phyloP scores from a whole-genome alignment of 2,329 filamentous ascomycete genomes.

The Fusarium tanahbumbuense region DNA sequence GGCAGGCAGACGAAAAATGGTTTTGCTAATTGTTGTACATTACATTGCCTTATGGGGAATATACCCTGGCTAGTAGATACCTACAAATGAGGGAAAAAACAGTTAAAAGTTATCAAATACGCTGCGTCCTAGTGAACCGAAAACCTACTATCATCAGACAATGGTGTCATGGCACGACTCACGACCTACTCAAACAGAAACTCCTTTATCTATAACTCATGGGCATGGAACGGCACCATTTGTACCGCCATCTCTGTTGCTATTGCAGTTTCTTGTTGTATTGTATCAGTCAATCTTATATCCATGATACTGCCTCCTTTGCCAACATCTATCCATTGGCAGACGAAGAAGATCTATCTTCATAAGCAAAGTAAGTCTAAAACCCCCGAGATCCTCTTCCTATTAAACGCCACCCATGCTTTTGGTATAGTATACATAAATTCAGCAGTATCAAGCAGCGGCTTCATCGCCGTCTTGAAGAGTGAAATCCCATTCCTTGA shows the following conservation, averaged over 20 bases:
- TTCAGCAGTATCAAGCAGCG: constrained; percentile 13
- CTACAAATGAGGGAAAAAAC: constrained; percentile 48
- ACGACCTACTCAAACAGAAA: not conserved
- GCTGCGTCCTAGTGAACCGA: not conserved
- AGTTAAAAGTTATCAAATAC: constrained; percentile 45
- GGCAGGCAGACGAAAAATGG: constrained; percentile 34
- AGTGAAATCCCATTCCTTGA: constrained; percentile 89
- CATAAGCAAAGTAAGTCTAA: not conserved
- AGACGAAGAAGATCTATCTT: not conserved
- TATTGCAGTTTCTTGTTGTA: not conserved
- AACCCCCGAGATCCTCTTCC: not conserved
- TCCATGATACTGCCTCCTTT: not conserved
- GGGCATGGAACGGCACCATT: not conserved
- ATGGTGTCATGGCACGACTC: not conserved
- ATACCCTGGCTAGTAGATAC: constrained; percentile 41
- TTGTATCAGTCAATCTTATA: not conserved
- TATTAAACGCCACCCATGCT: constrained; percentile 40
- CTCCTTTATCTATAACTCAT: not conserved
- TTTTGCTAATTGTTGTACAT: constrained; percentile 45
- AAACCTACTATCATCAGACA: not conserved
- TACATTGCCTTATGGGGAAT: constrained; percentile 24
- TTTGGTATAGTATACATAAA: constrained; percentile 9
- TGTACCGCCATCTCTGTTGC: not conserved
- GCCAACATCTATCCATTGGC: not conserved
- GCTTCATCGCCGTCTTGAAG: constrained; percentile 40